phyloP scores from a whole-genome alignment of 495 filamentous ascomycete genomes.

The Chaetomium fimeti region DNA sequence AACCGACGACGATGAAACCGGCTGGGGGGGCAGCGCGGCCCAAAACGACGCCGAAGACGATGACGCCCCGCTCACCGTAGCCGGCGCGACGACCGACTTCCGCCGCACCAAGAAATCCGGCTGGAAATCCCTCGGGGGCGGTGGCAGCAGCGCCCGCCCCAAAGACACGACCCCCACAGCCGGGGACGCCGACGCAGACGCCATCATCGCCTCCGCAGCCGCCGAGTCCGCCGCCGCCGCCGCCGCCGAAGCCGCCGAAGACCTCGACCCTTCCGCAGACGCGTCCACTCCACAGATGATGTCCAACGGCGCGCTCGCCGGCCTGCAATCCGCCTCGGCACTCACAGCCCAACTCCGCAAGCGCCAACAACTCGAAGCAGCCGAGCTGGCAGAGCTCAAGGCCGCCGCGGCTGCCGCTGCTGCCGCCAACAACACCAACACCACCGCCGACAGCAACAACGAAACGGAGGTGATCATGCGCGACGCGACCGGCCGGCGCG shows the following conservation, averaged over 20 bases:
- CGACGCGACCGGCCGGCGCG: constrained; percentile 86
- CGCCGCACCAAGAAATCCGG: constrained; percentile 70
- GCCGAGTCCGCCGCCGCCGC: constrained; percentile 58
- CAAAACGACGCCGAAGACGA: constrained; percentile 49
- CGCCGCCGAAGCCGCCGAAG: constrained; percentile 49
- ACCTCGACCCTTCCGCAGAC: constrained; percentile 1
- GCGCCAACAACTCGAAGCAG: constrained; percentile 51
- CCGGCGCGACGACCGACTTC: constrained; percentile 64
- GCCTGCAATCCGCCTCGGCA: constrained; percentile 76
- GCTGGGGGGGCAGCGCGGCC: constrained; percentile 55
- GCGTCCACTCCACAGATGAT: constrained; percentile 56
- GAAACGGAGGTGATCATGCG: constrained; percentile 56
- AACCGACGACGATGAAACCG: constrained; percentile 80
- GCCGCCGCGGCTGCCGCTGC: too few species aligned
- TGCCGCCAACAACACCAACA: constrained; percentile 7
- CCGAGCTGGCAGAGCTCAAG: constrained; percentile 45
- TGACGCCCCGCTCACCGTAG: constrained; percentile 47
- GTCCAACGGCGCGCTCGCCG: constrained; percentile 81
- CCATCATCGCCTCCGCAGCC: constrained; percentile 73
- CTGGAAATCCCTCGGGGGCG: constrained; percentile 70
- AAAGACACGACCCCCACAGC: constrained; percentile 41
- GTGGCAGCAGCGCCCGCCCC: constrained; percentile 7
- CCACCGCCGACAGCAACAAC: constrained; percentile 18
- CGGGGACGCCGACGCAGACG: constrained; percentile 74
- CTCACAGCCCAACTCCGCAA: constrained; percentile 70